These are phyloP conservation scores for Zygnema circumcarinatum DNA, from an alignment of 139 green algal genomes.

Conservation along the genomic window DNA sequence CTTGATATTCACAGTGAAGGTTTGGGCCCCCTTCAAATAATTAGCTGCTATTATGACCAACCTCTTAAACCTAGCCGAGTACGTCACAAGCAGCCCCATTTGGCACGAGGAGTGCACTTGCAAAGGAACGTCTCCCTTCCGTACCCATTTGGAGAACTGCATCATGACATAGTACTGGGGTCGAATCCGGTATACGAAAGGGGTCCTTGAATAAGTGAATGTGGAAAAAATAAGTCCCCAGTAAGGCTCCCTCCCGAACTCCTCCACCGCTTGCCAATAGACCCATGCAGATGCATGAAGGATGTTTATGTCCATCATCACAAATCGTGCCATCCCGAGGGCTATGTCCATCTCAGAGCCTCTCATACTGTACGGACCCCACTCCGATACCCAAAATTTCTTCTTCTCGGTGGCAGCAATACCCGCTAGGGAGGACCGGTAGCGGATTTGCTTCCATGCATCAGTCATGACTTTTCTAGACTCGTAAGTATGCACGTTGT, in stretches of 20 bases:
- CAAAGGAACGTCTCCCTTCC: neutral
- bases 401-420: constrained; percentile 6
- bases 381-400: constrained; percentile 62
- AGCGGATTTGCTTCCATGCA: neutral
- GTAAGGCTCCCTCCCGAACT: neutral
- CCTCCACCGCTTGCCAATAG: constrained; percentile 59
- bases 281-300: constrained; percentile 50
- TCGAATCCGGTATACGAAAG: neutral
- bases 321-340: constrained; percentile 42
- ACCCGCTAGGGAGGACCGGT: neutral
- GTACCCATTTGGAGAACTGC: constrained; percentile 21
- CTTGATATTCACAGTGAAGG: neutral
- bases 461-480: neutral
- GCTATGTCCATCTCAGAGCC: constrained; percentile 29
- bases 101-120: neutral
- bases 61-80: neutral
- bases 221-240: neutral
- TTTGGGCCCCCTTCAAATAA: neutral
- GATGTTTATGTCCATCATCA: constrained; percentile 50
- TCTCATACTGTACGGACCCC: constrained; percentile 18
- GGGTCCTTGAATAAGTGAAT: neutral
- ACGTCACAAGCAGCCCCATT: neutral
- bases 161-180: constrained; percentile 36
- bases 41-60: neutral
- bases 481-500: neutral